Evolutionary conservation across 75 land plant genomes (phyloP), one percentile per base, ranked within the genome.

Genomic region (Chamaecyparis obtusa): DNA sequence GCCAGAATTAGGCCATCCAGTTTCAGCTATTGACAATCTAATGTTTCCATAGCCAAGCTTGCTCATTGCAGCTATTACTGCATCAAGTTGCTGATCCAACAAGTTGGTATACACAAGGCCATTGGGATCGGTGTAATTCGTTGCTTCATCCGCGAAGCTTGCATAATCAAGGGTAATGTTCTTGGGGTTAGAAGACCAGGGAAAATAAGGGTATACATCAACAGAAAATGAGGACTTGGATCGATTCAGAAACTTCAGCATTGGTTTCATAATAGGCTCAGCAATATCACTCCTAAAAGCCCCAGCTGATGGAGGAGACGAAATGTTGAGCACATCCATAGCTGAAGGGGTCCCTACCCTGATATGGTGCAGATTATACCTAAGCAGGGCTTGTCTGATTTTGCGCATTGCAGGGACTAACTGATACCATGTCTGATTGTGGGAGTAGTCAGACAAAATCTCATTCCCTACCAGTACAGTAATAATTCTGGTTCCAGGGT

Each of bases 1-100:
- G 41, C 96, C 92, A n/a, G 88, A 91, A 46, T 95, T 97, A 5
- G 99, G 99, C 99, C 97, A 97, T 14, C 99, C 97, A 27, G 99
- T 97, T 90, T 97, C 99, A 51, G 95, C 92, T 27, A 97, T 86
- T 43, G 86, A 88, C 13, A 97, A 6, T 71, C 92, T 88, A 13
- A 94, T 89, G 32, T 89, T 86, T 35, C 86, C 90, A 79, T 37
- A 92, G 27, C 96, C 96, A 36, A 92, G 77, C 11, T 81, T 36
- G 24, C 37, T 85, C 97, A 96, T 96, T 48, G 98, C 98, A 55
- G 88, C 91, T 44, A 85, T 16, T 7, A 95, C 87, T 2, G 98
- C 86, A 72, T 96, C 98, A 14, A 96, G 87, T 92, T 94, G 94
- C 86, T 93, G 94, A 64, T 95, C 95, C 32, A 95, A 87, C 30